These are phyloP conservation scores for Stephania cephalantha DNA, from an alignment of 164 flowering plant genomes.

Conservation along the genomic window DNA sequence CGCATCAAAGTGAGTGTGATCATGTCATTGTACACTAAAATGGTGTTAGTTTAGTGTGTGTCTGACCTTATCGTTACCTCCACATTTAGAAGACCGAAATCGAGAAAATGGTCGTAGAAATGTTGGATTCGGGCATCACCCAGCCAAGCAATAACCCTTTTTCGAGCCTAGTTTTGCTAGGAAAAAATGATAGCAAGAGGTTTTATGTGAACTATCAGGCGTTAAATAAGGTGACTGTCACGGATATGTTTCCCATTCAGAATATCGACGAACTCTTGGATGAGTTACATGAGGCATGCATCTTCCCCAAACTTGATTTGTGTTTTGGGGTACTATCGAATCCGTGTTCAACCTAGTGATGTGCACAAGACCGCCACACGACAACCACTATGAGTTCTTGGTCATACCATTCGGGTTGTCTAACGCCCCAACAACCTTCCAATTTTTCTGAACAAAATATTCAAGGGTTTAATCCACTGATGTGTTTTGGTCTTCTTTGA, in stretches of 20 bases:
- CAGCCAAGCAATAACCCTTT: background rate
- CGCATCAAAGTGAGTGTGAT: background rate
- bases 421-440: too few relatives aligned
- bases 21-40: background rate
- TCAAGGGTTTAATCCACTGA: background rate
- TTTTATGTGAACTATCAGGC: too few relatives aligned
- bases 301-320: background rate
- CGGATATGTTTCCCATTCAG: background rate
- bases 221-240: background rate
- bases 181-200: too few relatives aligned
- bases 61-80: background rate
- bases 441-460: background rate
- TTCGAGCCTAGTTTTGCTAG: background rate
- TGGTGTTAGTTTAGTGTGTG: background rate
- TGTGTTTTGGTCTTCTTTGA: conserved; percentile 1
- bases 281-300: background rate
- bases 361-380: background rate
- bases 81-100: background rate
- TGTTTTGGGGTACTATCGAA: background rate
- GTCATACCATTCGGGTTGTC: too few relatives aligned
- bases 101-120: background rate
- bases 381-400: too few relatives aligned
- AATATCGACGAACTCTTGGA: background rate
- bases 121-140: background rate
- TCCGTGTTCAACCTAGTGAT: background rate